Conservation (phyloP, 257 asterid species). For the Solanum chmielewskii region DNA sequence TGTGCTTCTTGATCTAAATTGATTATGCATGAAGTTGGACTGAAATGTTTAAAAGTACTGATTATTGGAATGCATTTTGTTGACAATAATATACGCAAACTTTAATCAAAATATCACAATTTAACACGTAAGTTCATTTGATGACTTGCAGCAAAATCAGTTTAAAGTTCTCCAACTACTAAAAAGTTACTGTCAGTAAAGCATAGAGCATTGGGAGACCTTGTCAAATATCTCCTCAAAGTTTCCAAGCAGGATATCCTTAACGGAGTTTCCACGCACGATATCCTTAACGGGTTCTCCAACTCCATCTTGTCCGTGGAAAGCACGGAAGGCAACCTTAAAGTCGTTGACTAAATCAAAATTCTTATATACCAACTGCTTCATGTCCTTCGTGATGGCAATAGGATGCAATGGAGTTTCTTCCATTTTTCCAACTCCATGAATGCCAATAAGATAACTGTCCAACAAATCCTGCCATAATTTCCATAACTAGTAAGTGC, state of each 20-base stretch:
- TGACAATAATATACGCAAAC: background rate
- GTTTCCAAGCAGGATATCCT: slow-evolving; percentile 42
- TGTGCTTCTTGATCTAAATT: slow-evolving; percentile 14
- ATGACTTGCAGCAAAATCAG: background rate
- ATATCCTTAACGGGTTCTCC: slow-evolving; percentile 32
- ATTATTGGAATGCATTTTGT: background rate
- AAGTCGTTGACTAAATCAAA: slow-evolving; percentile 39
- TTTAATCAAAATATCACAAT: background rate
- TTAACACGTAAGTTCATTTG: background rate
- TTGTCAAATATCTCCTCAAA: slow-evolving; percentile 38
- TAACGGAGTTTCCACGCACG: slow-evolving; percentile 40
- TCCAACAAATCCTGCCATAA: slow-evolving; percentile 54
- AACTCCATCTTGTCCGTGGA: slow-evolving; percentile 17
- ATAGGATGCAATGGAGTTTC: slow-evolving; percentile 43
- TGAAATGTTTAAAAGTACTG: slow-evolving; percentile 17
- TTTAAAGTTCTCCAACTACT: background rate
- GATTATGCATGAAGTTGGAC: slow-evolving; percentile 40
- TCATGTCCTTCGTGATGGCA: slow-evolving; percentile 74
- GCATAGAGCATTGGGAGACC: slow-evolving; percentile 22
- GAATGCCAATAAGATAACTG: slow-evolving; percentile 52
- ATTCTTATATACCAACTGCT: slow-evolving; percentile 38
- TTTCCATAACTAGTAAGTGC: background rate
- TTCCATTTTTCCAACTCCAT: slow-evolving; percentile 17
- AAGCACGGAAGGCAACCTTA: slow-evolving; percentile 32
- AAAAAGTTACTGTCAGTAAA: background rate